Percentiles rank a stretch among this genome's conserved stretches.
Evolutionary conservation across 2,329 filamentous ascomycete genomes (phyloP).

Genomic region (Aspergillus pseudonomiae): DNA sequence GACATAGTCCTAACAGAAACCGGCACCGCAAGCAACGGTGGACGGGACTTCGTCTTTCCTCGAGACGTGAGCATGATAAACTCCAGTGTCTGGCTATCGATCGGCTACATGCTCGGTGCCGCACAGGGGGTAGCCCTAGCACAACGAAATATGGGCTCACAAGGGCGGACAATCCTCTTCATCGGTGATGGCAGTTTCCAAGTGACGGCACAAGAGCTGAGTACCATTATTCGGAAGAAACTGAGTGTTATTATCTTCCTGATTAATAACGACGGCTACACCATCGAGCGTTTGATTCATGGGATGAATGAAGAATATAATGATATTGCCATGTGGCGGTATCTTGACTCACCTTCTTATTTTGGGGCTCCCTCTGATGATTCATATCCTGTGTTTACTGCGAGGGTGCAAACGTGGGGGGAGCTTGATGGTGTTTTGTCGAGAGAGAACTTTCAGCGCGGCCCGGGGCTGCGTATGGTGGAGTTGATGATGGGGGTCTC

Average conservation of each 20-base stretch:
- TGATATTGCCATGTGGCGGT: slow-evolving; percentile 37
- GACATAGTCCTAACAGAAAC: slow-evolving; percentile 63
- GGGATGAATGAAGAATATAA: slow-evolving; percentile 21
- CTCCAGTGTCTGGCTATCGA: slow-evolving; percentile 61
- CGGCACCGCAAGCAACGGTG: slow-evolving; percentile 60
- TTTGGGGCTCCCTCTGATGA: background rate
- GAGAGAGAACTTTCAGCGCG: background rate
- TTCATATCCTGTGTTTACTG: background rate
- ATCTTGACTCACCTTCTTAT: background rate
- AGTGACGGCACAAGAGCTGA: slow-evolving; percentile 67
- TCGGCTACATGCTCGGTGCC: slow-evolving; percentile 63
- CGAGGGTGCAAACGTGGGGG: background rate
- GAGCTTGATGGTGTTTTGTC: background rate
- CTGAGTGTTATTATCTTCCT: slow-evolving; percentile 37
- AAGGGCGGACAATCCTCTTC: slow-evolving; percentile 55
- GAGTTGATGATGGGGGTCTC: background rate
- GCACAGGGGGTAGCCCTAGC: slow-evolving; percentile 61
- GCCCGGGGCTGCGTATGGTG: background rate
- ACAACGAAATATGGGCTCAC: slow-evolving; percentile 30
- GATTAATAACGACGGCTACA: slow-evolving; percentile 15
- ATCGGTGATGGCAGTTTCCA: slow-evolving; percentile 68
- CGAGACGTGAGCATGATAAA: slow-evolving; percentile 52
- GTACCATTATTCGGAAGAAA: slow-evolving; percentile 61
- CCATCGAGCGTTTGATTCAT: slow-evolving; percentile 14
- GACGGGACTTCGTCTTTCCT: slow-evolving; percentile 55